Conservation (phyloP, 2,329 filamentous ascomycete genomes). For the Davidsoniella australis region DNA sequence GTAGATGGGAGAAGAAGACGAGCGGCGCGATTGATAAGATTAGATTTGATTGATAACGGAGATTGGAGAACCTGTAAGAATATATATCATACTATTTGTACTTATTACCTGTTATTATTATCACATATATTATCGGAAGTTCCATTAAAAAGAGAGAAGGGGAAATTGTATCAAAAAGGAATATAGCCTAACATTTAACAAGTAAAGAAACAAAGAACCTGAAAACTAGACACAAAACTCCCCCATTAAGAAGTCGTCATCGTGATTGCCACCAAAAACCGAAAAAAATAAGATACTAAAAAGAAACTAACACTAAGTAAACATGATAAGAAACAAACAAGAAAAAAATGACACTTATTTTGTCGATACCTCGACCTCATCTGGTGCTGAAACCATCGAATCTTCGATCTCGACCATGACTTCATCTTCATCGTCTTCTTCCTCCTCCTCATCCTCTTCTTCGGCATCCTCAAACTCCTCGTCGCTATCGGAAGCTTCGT, state of each 20-base stretch:
- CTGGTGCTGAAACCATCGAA: constrained; percentile 10
- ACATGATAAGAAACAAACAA: constrained; percentile 10
- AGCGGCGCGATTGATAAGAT: too few relatives aligned
- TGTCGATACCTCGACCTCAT: constrained; percentile 9
- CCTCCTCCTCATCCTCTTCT: constrained; percentile 3
- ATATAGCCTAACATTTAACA: too few relatives aligned
- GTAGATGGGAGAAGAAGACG: neutral
- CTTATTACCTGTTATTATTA: too few relatives aligned
- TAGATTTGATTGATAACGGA: neutral
- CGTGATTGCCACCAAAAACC: neutral
- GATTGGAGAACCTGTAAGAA: neutral
- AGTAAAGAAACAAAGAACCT: too few relatives aligned
- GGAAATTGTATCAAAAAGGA: neutral
- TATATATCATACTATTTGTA: too few relatives aligned
- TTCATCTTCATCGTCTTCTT: constrained; percentile 6
- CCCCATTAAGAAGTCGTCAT: too few relatives aligned
- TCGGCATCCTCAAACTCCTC: constrained; percentile 10
- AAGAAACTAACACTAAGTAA: constrained; percentile 2
- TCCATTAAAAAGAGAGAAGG: neutral
- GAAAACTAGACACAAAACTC: too few relatives aligned
- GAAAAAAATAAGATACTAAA: constrained; percentile 1
- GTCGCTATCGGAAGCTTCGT: constrained; percentile 7
- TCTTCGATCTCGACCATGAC: constrained; percentile 7
- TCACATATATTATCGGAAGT: too few relatives aligned
- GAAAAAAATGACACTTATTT: constrained; percentile 5